Percentiles rank a stretch among this genome's conserved stretches.
Evolutionary conservation across 305 asterid species (phyloP).

Genomic region (Fraxinus dipetala): DNA sequence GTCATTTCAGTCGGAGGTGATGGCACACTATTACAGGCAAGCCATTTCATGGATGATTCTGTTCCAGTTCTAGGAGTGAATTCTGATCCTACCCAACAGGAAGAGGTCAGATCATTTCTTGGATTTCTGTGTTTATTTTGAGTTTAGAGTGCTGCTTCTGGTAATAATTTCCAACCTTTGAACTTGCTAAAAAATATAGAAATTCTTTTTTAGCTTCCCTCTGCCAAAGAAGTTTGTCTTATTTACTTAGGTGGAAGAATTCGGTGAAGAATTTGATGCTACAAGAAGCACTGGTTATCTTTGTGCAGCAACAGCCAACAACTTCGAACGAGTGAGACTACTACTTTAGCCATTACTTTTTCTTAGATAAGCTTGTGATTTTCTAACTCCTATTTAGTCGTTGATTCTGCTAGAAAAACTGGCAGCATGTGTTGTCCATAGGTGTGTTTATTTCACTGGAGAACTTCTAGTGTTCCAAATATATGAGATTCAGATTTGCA

Average conservation of each 20-base stretch:
- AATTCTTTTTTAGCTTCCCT: neutral
- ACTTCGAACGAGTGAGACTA: constrained; percentile 67
- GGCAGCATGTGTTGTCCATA: neutral
- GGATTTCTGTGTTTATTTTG: constrained; percentile 5
- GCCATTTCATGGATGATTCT: constrained; percentile 75
- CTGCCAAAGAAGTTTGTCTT: constrained; percentile 12
- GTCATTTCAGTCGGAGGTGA: constrained; percentile 87
- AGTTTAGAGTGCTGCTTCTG: neutral
- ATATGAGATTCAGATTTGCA: neutral
- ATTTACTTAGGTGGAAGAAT: constrained; percentile 53
- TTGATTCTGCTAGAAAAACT: neutral
- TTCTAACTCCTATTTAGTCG: neutral
- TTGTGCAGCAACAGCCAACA: constrained; percentile 75
- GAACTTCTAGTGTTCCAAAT: neutral
- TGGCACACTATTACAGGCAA: constrained; percentile 81
- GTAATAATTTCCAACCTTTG: neutral
- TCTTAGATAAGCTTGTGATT: neutral
- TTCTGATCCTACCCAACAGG: constrained; percentile 84
- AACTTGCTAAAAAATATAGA: neutral
- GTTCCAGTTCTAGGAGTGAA: constrained; percentile 86
- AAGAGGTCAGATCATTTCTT: constrained; percentile 54
- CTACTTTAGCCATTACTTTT: constrained; percentile 11
- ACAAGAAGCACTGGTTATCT: constrained; percentile 96
- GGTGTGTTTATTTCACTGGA: neutral
- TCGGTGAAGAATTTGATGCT: constrained; percentile 77